Conservation (phyloP, 495 filamentous ascomycete species). For the Trichoderma erinaceum region DNA sequence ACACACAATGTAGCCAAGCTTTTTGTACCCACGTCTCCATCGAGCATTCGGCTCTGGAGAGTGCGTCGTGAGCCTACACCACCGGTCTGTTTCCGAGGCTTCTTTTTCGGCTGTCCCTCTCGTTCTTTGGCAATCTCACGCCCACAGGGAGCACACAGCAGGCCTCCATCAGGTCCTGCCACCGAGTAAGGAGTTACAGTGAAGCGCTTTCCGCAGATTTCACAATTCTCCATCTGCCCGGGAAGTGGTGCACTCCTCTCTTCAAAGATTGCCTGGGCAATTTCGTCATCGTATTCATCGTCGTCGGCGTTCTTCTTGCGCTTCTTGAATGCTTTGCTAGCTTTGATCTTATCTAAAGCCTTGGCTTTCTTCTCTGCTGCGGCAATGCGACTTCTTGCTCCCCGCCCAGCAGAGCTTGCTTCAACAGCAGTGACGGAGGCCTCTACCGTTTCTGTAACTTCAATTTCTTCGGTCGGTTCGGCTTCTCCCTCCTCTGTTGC, state of each 20-base stretch:
- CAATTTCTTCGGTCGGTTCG: not conserved
- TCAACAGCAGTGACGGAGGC: slow-evolving; percentile 19
- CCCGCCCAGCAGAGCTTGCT: not conserved
- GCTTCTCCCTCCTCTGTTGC: slow-evolving; percentile 6
- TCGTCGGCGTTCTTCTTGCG: slow-evolving; percentile 48
- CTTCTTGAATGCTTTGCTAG: slow-evolving; percentile 67
- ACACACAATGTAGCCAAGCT: slow-evolving; percentile 72
- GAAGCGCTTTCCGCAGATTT: slow-evolving; percentile 78
- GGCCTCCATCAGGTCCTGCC: slow-evolving; percentile 69
- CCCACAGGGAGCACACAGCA: slow-evolving; percentile 83
- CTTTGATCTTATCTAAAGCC: slow-evolving; percentile 69
- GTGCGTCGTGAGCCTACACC: slow-evolving; percentile 54
- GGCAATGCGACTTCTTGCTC: slow-evolving; percentile 17
- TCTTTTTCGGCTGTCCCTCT: slow-evolving; percentile 55
- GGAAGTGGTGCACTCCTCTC: slow-evolving; percentile 61
- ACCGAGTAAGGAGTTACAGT: slow-evolving; percentile 89
- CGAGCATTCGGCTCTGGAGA: slow-evolving; percentile 69
- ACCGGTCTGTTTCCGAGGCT: slow-evolving; percentile 31
- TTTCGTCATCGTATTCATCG: slow-evolving; percentile 44
- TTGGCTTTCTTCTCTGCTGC: slow-evolving; percentile 44
- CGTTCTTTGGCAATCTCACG: slow-evolving; percentile 61
- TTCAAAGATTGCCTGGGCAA: slow-evolving; percentile 51
- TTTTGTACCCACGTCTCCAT: slow-evolving; percentile 68
- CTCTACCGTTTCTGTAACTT: slow-evolving; percentile 10
- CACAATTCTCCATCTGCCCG: slow-evolving; percentile 86